Evolutionary conservation across 2,329 filamentous ascomycete genomes (phyloP), one percentile per base, ranked within the genome.

Genomic region (Aspergillus sojae): DNA sequence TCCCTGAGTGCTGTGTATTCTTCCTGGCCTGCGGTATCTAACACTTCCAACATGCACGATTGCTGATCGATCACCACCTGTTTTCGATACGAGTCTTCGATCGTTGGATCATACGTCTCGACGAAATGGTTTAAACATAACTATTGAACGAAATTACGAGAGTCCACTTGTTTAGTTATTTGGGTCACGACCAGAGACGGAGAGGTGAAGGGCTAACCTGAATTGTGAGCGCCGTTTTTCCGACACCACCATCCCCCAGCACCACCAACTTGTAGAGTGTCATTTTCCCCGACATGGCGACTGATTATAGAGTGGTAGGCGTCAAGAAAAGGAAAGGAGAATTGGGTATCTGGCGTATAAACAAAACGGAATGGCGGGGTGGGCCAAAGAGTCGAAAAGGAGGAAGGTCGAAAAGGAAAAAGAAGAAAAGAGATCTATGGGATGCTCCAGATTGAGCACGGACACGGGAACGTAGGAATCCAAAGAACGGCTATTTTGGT

Each of bases 111-210:
- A 74, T 89, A 89, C 54, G 93, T 97, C 83, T 98, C 94, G 74
- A 98, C 94, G 78, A 99, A 99, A 81, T 99, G 95, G 81, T 98
- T 96, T 75, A 98, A 83, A 79, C 95, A 98, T 73, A 99, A 86
- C 89, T 99, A 62, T 61, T 53, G 32, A 26, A 23, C 34, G 59
- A 59, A 34, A 57, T 6, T 19, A 45, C n/a, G 19, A 60, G 39
- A 26, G 50, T 50, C 50, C 23, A 28, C 32, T 41, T 55, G 32
- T 62, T 67, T 62, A 67, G 60, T 34, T 30, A 59, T 41, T 41
- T 5, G 28, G 34, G 11, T 56, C 45, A 64, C 61, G 36, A 57
- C 32, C 57, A 60, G 45, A 65, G 57, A 32, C n/a, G 50, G 52
- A 28, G 9, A 56, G 36, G 23, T 32, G 60, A 45, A 54, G 61